Evolutionary conservation across 2,329 filamentous ascomycete genomes (phyloP).

Genomic region (Venturia nashicola): DNA sequence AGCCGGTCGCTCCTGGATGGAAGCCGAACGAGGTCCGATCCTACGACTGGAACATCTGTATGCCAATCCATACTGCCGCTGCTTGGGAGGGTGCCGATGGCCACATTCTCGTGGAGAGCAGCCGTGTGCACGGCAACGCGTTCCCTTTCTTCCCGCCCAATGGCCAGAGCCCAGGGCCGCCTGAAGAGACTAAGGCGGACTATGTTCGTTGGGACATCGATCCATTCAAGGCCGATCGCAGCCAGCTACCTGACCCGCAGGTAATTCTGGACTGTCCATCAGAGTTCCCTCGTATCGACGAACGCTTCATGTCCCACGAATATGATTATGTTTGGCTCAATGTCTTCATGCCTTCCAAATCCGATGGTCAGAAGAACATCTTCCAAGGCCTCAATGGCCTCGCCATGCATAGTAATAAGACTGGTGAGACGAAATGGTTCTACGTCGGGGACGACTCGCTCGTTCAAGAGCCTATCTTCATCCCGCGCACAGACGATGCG

Average conservation of each 20-base stretch:
- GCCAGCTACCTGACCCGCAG: no score
- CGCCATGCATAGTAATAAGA: conserved; percentile 12
- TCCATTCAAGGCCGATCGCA: no score
- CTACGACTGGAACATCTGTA: background rate
- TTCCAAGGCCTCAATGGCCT: conserved; percentile 9
- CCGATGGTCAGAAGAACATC: conserved; percentile 16
- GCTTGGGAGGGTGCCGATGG: conserved; percentile 22
- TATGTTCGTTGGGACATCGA: no score
- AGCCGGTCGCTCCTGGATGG: background rate
- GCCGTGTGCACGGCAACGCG: no score
- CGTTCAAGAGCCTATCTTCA: conserved; percentile 40
- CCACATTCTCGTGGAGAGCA: conserved; percentile 21
- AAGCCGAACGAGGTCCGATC: no score
- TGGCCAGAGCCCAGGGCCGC: no score
- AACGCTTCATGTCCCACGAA: conserved; percentile 23
- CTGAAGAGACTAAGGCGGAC: no score
- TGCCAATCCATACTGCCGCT: background rate
- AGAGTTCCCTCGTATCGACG: conserved; percentile 30
- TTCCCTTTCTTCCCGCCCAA: no score
- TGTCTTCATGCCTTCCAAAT: conserved; percentile 17
- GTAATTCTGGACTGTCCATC: background rate
- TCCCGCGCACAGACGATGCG: conserved; percentile 28
- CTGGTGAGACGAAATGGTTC: conserved; percentile 17
- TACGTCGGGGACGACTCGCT: conserved; percentile 22
- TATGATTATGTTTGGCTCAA: conserved; percentile 22